Evolutionary conservation across 2,329 filamentous ascomycete species (phyloP).

Genomic region (Onygena corvina): DNA sequence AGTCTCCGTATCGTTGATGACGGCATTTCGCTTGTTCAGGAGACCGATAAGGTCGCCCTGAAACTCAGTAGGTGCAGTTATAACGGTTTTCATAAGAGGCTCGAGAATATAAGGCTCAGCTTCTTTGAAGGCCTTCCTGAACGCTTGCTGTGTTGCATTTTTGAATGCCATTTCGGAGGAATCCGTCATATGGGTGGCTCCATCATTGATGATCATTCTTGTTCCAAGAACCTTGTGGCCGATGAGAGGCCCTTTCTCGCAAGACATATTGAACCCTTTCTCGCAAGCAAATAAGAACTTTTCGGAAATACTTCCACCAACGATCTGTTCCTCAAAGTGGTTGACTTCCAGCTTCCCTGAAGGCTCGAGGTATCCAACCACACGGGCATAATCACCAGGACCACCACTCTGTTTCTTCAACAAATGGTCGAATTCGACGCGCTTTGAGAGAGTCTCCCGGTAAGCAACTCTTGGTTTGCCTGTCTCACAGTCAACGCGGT

Average conservation of each 20-base stretch:
- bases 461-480: constrained; percentile 95
- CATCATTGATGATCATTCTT: constrained; percentile 87
- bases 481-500: constrained; percentile 90
- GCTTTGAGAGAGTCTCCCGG: constrained; percentile 76
- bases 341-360: constrained; percentile 61
- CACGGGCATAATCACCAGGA: constrained; percentile 87
- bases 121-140: constrained; percentile 80
- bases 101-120: constrained; percentile 77
- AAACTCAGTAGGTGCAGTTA: constrained; percentile 93
- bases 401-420: constrained; percentile 93
- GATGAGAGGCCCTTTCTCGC: constrained; percentile 76
- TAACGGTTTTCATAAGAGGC: constrained; percentile 95
- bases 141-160: constrained; percentile 86
- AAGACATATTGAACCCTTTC: constrained; percentile 80
- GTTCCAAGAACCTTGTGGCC: constrained; percentile 87
- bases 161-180: constrained; percentile 96
- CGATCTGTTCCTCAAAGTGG: constrained; percentile 73
- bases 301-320: constrained; percentile 83
- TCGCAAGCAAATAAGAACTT: constrained; percentile 91
- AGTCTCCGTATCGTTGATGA: constrained; percentile 91
- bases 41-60: constrained; percentile 91
- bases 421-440: constrained; percentile 78
- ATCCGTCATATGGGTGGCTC: constrained; percentile 93
- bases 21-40: constrained; percentile 91
- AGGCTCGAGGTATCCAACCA: constrained; percentile 84